Base-by-base conservation (phyloP, 2,329 filamentous ascomycete species). In the Hyphodiscus sp. region DNA sequence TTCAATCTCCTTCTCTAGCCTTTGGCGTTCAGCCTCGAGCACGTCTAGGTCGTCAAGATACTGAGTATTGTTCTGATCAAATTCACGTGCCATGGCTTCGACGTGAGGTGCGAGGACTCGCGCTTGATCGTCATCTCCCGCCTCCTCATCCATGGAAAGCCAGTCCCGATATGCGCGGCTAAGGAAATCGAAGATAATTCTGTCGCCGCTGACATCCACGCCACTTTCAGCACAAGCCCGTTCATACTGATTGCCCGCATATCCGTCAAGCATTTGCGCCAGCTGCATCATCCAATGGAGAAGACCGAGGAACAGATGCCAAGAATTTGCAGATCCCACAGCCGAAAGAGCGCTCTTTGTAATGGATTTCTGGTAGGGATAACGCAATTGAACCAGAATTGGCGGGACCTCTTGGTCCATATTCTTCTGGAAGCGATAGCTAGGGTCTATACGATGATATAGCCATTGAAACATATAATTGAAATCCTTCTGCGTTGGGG, bases 261-360 rank as follows among this genome's bases (percentile, higher is more conserved):
- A 97, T 20, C 87, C 81, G 58, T 97, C 91, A 66, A 97, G 82
- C 86, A 97, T 95, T 62, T 92, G 86, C 4, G 90, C 89, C 49
- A 99, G 76, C 70, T 97, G 91, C 92, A 99, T 96, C 84, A 99
- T 92, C 94, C 94, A 99, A 73, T 99, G 91, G 49, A 99, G 77
- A 68, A 99, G 76, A 0, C 91, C 94, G 13, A 99, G 76, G 65
- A 99, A 97, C 0, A 90, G 94, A 58, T 87, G 87, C 94, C 94
- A 99, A 13, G 66, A 67, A 68, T 97, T 97, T 71, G 96, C 91
- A 2, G 91, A 92, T 60, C 94, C 94, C 0, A 97, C 94, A 1
- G 95, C 94, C 0, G 90, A 84, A 54, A 99, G 90, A 67, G 96
- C 91, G 50, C 90, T 96, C 71, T 97, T 99, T 51, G 91, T 96